These are phyloP conservation scores for Aspergillus biplanus DNA, from an alignment of 495 filamentous ascomycete genomes.

Conservation along the genomic window DNA sequence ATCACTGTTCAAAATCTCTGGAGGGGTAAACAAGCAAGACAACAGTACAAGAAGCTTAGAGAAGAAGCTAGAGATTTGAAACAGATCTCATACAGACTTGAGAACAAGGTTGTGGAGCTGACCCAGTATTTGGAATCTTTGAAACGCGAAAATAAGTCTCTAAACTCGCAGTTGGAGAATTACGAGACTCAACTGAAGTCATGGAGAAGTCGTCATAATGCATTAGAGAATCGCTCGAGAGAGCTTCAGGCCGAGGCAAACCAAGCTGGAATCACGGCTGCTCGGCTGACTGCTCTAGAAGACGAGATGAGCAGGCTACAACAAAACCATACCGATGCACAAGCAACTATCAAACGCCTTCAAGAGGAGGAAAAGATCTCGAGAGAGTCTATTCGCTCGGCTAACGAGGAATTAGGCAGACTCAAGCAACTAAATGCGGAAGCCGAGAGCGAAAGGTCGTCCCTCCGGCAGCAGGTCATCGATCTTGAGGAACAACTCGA, in stretches of 20 bases:
- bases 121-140: constrained; percentile 91
- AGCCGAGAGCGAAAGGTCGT: constrained; percentile 80
- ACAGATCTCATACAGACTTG: constrained; percentile 97
- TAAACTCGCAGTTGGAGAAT: constrained; percentile 88
- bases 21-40: constrained; percentile 82
- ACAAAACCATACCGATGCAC: constrained; percentile 80
- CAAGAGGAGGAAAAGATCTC: constrained; percentile 88
- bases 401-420: constrained; percentile 76
- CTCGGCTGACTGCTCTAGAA: constrained; percentile 84
- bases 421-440: constrained; percentile 69
- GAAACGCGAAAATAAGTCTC: constrained; percentile 88
- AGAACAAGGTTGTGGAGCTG: constrained; percentile 98
- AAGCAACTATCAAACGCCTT: constrained; percentile 84
- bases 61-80: constrained; percentile 97
- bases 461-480: constrained; percentile 80
- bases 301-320: constrained; percentile 94
- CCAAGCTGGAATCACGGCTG: constrained; percentile 93
- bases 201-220: constrained; percentile 88
- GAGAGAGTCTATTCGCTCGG: constrained; percentile 73
- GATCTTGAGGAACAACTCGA: constrained; percentile 95
- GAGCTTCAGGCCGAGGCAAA: constrained; percentile 96
- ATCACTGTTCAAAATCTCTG: constrained; percentile 91
- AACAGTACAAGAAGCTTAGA: constrained; percentile 82
- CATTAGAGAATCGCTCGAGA: constrained; percentile 86
- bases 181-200: constrained; percentile 95